Evolutionary conservation across 2,329 filamentous ascomycete genomes (phyloP).

Genomic region (Tolypocladium pustulatum): DNA sequence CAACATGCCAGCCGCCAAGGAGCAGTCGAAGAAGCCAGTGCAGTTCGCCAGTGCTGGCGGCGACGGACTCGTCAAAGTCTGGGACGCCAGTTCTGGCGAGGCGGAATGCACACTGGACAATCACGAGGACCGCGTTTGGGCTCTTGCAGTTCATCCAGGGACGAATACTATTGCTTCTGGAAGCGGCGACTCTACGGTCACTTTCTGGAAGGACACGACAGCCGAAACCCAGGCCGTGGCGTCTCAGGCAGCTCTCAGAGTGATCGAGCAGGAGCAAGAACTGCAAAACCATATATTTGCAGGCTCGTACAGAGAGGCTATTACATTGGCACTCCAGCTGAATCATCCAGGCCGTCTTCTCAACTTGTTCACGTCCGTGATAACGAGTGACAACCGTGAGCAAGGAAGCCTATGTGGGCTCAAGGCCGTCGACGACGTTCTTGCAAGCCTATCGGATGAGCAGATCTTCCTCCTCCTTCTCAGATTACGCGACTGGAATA

Average conservation of each 20-base stretch:
- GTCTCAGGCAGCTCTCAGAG: constrained; percentile 61
- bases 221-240: constrained; percentile 65
- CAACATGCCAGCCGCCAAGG: constrained; percentile 36
- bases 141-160: constrained; percentile 60
- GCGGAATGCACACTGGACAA: constrained; percentile 87
- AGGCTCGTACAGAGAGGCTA: constrained; percentile 84
- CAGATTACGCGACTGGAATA: constrained; percentile 91
- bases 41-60: constrained; percentile 81
- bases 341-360: constrained; percentile 89
- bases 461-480: constrained; percentile 78
- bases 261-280: constrained; percentile 89
- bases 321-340: constrained; percentile 81
- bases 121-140: constrained; percentile 93
- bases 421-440: constrained; percentile 69
- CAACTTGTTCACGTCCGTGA: constrained; percentile 70
- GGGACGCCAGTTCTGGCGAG: constrained; percentile 81
- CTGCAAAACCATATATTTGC: constrained; percentile 85
- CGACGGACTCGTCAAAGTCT: constrained; percentile 92
- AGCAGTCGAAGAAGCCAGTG: constrained; percentile 47
- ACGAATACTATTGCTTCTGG: constrained; percentile 75
- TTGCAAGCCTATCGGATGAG: constrained; percentile 68
- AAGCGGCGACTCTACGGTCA: constrained; percentile 83
- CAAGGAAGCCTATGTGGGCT: constrained; percentile 53
- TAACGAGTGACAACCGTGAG: constrained; percentile 51
- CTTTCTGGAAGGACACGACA: constrained; percentile 93